Evolutionary conservation across 148 eudicot species (phyloP), one percentile per base, ranked within the genome.

Genomic region (Dysphania ambrosioides): DNA sequence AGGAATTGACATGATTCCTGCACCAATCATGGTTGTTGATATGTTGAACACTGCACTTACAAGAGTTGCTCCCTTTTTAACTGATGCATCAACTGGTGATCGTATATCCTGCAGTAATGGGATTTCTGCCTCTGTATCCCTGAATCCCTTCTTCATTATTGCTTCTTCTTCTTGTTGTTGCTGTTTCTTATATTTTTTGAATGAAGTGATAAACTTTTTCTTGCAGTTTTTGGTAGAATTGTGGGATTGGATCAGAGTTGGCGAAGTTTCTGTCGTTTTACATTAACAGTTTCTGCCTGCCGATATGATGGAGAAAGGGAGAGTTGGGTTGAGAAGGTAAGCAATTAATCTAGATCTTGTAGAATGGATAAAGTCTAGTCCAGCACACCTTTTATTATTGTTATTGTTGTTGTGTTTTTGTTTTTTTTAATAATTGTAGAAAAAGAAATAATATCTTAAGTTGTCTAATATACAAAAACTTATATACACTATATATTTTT

Each of bases 1-100:
- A 55, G 98, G 98, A 40, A 93, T 89, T n/a, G 97, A 91, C 97
- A 91, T 93, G 51, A 93, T 91, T 12, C 98, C 98, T 10, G 97
- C 98, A 31, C 98, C 97, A 34, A 93, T 82, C 91, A 91, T 93
- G 66, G 92, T 85, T 0, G 98, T 93, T 27, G 98, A 87, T 21
- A 93, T 82, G 58, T 93, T 93, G 81, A 93, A 93, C 0, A 93
- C 84, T 26, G 98, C 97, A 42, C 93, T 83, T 1, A 85, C 74
- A 3, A 93, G 72, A 8, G 92, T 86, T 66, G 88, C 86, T 4
- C 83, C 83, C n/a, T 44, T 38, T 30, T 66, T 23, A 23, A 8
- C 53, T 9, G 26, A 15, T 16, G 41, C 72, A 30, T 53, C 77
- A 15, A 41, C 58, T 0, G 71, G 34, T 35, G 66, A 34, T 23